Percentiles rank a stretch among this genome's conserved stretches.
Conservation (phyloP, 2,329 filamentous ascomycete genomes). For the Aspergillus thermomutatus region DNA sequence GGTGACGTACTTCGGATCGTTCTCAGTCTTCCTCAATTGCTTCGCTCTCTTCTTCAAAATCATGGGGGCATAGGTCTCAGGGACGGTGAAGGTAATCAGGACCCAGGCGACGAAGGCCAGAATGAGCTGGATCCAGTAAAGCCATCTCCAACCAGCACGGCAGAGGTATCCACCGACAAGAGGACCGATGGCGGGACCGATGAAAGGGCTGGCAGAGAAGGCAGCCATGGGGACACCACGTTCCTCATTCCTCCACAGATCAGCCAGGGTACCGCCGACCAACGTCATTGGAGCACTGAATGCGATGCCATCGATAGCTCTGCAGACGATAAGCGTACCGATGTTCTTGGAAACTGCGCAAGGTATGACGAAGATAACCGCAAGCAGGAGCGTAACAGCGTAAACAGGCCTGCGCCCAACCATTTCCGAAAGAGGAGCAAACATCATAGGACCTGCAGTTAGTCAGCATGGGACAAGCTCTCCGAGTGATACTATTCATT, state of each 20-base stretch:
- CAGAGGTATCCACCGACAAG: slow-evolving; percentile 73
- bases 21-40: slow-evolving; percentile 67
- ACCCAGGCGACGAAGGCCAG: slow-evolving; percentile 66
- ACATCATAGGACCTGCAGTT: slow-evolving; percentile 64
- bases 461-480: slow-evolving; percentile 9
- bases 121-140: slow-evolving; percentile 86
- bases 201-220: slow-evolving; percentile 77
- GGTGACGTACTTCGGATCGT: slow-evolving; percentile 66
- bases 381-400: slow-evolving; percentile 62
- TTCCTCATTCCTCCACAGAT: slow-evolving; percentile 82
- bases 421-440: slow-evolving; percentile 75
- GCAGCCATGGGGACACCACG: slow-evolving; percentile 83
- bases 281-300: slow-evolving; percentile 86
- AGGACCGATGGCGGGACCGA: slow-evolving; percentile 74
- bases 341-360: slow-evolving; percentile 76
- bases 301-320: slow-evolving; percentile 75
- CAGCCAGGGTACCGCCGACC: slow-evolving; percentile 76
- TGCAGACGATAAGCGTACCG: slow-evolving; percentile 69
- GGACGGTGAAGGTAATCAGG: slow-evolving; percentile 81
- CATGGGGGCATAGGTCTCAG: slow-evolving; percentile 81
- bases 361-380: slow-evolving; percentile 76
- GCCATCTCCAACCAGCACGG: slow-evolving; percentile 75
- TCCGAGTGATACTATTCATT: not conserved
- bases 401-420: slow-evolving; percentile 71
- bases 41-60: slow-evolving; percentile 68